Base-by-base conservation (phyloP, 2,329 filamentous ascomycete genomes). In the Scedosporium apiospermum region DNA sequence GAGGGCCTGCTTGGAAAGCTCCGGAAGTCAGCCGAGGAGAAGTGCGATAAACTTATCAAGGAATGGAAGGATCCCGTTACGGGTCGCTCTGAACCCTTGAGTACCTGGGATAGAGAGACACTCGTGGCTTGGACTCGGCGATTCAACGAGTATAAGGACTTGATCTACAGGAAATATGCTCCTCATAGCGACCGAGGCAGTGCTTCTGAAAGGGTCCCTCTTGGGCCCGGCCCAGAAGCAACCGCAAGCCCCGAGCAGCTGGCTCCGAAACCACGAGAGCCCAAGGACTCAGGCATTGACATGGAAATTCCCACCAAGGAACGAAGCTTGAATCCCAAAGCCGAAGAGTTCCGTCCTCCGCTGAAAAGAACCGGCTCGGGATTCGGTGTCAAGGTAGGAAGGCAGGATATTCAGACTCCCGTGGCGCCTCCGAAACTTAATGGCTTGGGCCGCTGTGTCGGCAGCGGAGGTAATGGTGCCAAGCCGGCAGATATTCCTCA, bases 31-130 rank as follows among this genome's bases (percentile, higher is more conserved):
- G 49, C 30, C 16, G 58, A 60, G 34, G 58, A 51, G 14, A 60
- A 51, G 44, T 51, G 58, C n/a, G 26, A 21, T n/a, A 60, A 51
- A n/a, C 27, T 57, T 16, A 44, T 61, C 9, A 57, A 57, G 30
- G 49, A 57, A 23, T 61, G 60, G 46, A 61, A 61, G 18, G 60
- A 61, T 34, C 34, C 60, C 9, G 21, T 57, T 27, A 61, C 60
- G 3, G 60, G 60, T 44, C 18, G 30, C 6, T 57, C 49, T 9
- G 60, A 61, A 34, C 60, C 46, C 7, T 51, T 44, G 16, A 21
- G 16, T 16, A n/a, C 16, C 30, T 61, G 46, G 60, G 23, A 38
- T 26, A 49, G 21, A 18, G 49, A 57, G 14, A 44, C 46, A 3
- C 6, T 42, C 18, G 10, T 16, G 49, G 46, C 14, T 26, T 61